These are phyloP conservation scores for Spathaspora gorwiae DNA, from an alignment of 805 yeast genomes.

Conservation along the genomic window DNA sequence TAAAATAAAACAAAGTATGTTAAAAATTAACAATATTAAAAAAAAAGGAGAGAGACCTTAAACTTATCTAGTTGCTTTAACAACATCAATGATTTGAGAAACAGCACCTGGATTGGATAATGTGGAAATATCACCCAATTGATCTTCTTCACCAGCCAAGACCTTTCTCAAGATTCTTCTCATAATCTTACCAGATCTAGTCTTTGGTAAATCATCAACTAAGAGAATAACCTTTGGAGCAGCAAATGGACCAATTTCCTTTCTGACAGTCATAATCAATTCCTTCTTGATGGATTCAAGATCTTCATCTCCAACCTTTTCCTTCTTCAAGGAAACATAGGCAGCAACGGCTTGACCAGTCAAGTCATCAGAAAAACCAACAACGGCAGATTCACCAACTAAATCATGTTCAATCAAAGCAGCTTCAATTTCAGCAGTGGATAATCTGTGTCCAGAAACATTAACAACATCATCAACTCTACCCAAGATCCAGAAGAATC, in stretches of 20 bases:
- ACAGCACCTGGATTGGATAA: constrained; percentile 84
- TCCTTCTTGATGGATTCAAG: constrained; percentile 63
- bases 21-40: too few species aligned
- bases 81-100: constrained; percentile 67
- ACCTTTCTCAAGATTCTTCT: constrained; percentile 94
- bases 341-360: constrained; percentile 98
- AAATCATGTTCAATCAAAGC: constrained; percentile 73
- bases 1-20: too few species aligned
- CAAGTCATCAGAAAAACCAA: constrained; percentile 89
- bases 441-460: constrained; percentile 94
- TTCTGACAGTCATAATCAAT: constrained; percentile 82
- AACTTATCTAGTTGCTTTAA: constrained; percentile 19
- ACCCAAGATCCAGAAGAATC: constrained; percentile 96
- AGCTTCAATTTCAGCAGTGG: constrained; percentile 98
- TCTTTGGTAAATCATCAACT: constrained; percentile 93
- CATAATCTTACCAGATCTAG: constrained; percentile 98
- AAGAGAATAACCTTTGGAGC: constrained; percentile 86
- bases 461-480: constrained; percentile 98
- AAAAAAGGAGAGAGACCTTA: too few species aligned
- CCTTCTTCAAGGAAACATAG: constrained; percentile 76
- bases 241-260: constrained; percentile 91
- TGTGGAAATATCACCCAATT: constrained; percentile 89
- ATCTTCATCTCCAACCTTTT: constrained; percentile 34
- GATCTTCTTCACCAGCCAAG: constrained; percentile 86
- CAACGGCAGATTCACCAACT: constrained; percentile 95